Evolutionary conservation across 257 asterid genomes (phyloP), one percentile per base, ranked within the genome.

Genomic region (Plectranthus barbatus): DNA sequence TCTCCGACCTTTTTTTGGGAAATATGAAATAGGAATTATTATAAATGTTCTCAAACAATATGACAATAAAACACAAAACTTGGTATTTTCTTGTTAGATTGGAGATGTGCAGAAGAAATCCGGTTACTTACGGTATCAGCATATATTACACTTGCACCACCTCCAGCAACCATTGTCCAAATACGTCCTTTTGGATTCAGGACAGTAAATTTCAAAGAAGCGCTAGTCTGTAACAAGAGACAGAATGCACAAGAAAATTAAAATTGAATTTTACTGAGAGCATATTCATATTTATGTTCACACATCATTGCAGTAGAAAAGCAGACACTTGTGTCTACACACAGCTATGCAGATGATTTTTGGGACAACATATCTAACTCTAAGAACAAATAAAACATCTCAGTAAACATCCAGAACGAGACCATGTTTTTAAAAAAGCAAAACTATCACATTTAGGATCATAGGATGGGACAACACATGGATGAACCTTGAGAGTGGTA

Each of bases 161-260:
- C 97, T 60, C 97, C 96, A 68, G 97, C 97, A 34, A 91, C 97
- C 97, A 87, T 91, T 59, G 97, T 91, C 98, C 98, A 91, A 64
- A 91, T 91, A 45, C 98, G 89, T 19, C 96, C 98, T 88, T 91
- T 86, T 14, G 93, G 96, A 73, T 91, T 91, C 83, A 91, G 67
- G 60, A 91, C 96, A 29, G 98, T 91, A 58, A 91, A 91, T 73
- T 91, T 91, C 79, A 91, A 76, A 7, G 98, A 91, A 47, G 98
- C 96, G 71, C 98, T 91, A 21, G 98, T 91, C 98, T 91, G 84
- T 74, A 72, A 71, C 46, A 72, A n/a, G 61, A 68, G 57, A 55
- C 56, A 19, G 62, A 56, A 65, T 40, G 59, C 37, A 18, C 23
- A 50, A 40, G 37, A 31, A 21, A 52, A 54, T 15, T 19, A 39